phyloP scores from a whole-genome alignment of 2,329 filamentous ascomycete genomes.

The Colletotrichum filicis region DNA sequence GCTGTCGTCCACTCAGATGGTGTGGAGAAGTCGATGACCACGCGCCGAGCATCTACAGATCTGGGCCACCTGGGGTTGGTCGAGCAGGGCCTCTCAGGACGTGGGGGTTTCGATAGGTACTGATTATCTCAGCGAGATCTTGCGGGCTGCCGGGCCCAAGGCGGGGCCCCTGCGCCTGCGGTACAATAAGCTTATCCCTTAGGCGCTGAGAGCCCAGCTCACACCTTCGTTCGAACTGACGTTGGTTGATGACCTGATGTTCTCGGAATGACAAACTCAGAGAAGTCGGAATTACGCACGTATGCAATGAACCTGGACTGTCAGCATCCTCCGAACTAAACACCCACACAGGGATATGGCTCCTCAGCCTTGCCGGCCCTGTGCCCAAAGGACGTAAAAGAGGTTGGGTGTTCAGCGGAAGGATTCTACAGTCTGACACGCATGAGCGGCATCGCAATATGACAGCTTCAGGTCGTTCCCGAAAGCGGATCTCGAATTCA shows the following conservation, averaged over 20 bases:
- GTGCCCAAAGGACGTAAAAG: background rate
- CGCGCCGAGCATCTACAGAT: constrained; percentile 17
- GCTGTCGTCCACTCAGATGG: constrained; percentile 28
- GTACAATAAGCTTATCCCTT: background rate
- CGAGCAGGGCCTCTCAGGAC: background rate
- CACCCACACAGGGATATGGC: background rate
- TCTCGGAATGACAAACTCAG: too few relatives aligned
- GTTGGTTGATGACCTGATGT: background rate
- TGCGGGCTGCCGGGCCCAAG: background rate
- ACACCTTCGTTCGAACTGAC: background rate
- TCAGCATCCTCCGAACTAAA: background rate
- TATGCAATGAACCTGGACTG: background rate
- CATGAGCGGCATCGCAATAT: background rate
- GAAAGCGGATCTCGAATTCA: background rate
- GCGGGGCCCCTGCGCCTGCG: background rate
- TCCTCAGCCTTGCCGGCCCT: background rate
- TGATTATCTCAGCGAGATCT: constrained; percentile 22
- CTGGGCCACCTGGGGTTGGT: constrained; percentile 20
- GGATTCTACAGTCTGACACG: background rate
- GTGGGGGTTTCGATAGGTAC: constrained; percentile 3
- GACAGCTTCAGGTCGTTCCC: background rate
- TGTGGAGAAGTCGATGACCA: constrained; percentile 26
- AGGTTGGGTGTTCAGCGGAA: background rate
- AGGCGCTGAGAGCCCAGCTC: background rate
- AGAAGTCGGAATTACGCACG: background rate